Percentiles rank a stretch among this genome's conserved stretches.
Evolutionary conservation across 1,284 basidiomycete species (phyloP).

Genomic region (Earliella scabrosa): DNA sequence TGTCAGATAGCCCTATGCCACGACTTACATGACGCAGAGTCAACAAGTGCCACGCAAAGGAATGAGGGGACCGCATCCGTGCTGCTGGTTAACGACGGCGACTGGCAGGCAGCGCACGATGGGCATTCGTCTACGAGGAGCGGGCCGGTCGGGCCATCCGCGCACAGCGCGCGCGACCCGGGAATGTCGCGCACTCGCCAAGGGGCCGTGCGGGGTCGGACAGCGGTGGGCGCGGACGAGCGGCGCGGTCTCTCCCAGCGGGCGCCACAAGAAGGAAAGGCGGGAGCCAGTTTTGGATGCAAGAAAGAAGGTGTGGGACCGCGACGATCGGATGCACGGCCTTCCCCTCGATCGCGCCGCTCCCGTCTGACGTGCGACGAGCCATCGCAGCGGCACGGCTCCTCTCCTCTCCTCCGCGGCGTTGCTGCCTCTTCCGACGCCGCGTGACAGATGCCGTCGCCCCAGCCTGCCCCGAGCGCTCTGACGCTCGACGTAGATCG

Average conservation of each 20-base stretch:
- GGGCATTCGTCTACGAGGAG: too few species aligned
- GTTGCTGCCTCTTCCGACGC: background rate
- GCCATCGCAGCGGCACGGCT: conserved; percentile 1
- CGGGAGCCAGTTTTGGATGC: background rate
- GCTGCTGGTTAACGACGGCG: too few species aligned
- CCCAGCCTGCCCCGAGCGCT: background rate
- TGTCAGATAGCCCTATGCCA: too few species aligned
- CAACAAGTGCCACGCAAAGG: too few species aligned
- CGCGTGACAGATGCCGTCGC: background rate
- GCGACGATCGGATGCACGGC: conserved; percentile 1
- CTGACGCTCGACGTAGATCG: background rate
- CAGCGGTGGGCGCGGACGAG: background rate
- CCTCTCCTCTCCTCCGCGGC: background rate
- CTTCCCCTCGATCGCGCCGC: conserved; percentile 5
- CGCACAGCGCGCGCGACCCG: too few species aligned
- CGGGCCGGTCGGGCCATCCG: too few species aligned
- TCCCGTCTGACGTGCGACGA: background rate
- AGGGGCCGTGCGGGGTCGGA: background rate
- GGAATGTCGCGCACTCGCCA: too few species aligned
- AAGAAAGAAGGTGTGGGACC: background rate
- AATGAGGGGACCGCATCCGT: too few species aligned
- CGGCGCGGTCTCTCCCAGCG: background rate
- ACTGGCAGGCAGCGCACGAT: too few species aligned
- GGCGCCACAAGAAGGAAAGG: background rate
- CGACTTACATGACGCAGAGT: too few species aligned